Conservation (phyloP, 2,329 filamentous ascomycete species). For the Ceratocystiopsis brevicomis region DNA sequence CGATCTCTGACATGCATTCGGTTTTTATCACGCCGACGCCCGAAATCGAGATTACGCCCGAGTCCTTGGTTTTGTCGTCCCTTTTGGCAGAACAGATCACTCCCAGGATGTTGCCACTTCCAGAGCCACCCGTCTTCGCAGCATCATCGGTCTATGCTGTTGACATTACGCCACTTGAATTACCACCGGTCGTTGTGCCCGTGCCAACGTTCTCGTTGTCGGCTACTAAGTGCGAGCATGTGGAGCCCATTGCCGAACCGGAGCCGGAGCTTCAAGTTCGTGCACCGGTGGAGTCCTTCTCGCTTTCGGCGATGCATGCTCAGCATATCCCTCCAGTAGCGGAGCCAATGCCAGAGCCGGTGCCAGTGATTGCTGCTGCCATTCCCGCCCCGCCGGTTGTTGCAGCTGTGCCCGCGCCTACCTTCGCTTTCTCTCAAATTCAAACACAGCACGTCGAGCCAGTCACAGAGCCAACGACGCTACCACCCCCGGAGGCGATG, state of each 20-base stretch:
- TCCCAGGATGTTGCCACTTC: conserved; percentile 1
- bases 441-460: conserved; percentile 26
- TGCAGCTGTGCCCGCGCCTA: background rate
- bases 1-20: conserved; percentile 4
- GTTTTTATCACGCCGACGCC: conserved; percentile 4
- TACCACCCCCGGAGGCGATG: too few species aligned
- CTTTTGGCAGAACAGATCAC: conserved; percentile 2
- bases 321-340: background rate
- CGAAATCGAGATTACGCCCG: conserved; percentile 1
- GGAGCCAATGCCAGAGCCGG: background rate
- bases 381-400: too few species aligned
- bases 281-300: conserved; percentile 10
- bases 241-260: conserved; percentile 7
- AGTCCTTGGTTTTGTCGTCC: conserved; percentile 3
- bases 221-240: conserved; percentile 21
- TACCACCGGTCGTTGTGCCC: conserved; percentile 2
- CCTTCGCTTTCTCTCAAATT: conserved; percentile 20
- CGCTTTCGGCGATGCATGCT: conserved; percentile 21
- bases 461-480: conserved; percentile 15
- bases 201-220: conserved; percentile 17
- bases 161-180: conserved; percentile 5
- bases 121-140: conserved; percentile 4
- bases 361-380: too few species aligned
- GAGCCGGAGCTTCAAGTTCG: conserved; percentile 5
- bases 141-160: conserved; percentile 5